Base-by-base conservation (phyloP, 2,329 filamentous ascomycete species). In the Ascomycota sp. region DNA sequence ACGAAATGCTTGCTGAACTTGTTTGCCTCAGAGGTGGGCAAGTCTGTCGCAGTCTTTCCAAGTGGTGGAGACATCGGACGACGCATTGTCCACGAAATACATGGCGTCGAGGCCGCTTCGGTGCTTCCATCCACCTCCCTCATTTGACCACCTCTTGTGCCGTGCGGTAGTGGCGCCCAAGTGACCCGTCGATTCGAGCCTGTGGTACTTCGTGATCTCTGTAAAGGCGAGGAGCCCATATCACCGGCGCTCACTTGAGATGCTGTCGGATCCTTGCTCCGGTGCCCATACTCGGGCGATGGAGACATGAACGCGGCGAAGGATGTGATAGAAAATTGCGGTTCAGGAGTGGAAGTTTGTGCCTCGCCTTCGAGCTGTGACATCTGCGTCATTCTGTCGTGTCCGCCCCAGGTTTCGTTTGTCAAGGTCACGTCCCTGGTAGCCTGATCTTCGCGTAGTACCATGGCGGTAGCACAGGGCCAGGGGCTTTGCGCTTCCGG, bases 301-400 rank as follows among this genome's bases (percentile, higher is more conserved):
- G 60, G 56, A 1, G 59, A 59, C 40, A 63, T 56, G 40, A 68
- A 68, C 2, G 57, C 55, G 1, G 59, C 53, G 40, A 69, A 68
- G 1, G 62, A 55, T 35, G 61, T 64, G 38, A 65, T 51, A 0
- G 57, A 57, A 20, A 65, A 50, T 4, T 55, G 55, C 10, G 58
- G 53, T 29, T 65, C 58, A 5, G 61, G 56, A 1, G 58, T 61
- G 2, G 49, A 47, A 21, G 27, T 20, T n/a, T 24, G 30, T 7
- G 30, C 7, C 6, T 22, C 7, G 20, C 10, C 20, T 23, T 5
- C 15, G 5, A 6, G 25, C 25, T n/a, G 9, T n/a, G 15, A 4
- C 4, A 17, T 17, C 15, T 17, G 15, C 15, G 15, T 17, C 15
- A 17, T 17, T 17, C 15, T 17, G 15, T 17, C 15, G 15, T 4